Conservation (phyloP, 1,284 basidiomycete species). For the Sporisorium scitamineum region DNA sequence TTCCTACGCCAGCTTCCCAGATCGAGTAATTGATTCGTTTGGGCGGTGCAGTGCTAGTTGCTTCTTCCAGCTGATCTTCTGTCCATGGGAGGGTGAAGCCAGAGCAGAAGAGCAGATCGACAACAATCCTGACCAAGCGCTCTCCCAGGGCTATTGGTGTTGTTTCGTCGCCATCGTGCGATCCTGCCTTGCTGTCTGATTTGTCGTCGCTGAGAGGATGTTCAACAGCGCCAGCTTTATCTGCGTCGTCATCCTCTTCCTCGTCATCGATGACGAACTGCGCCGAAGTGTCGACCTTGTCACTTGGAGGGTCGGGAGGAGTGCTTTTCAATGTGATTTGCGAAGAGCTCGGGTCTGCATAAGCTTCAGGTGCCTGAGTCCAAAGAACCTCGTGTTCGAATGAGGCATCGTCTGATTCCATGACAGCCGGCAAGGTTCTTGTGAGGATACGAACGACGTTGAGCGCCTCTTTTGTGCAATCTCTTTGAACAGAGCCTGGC, state of each 20-base stretch:
- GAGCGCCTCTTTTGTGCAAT: conserved; percentile 59
- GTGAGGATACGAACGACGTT: conserved; percentile 65
- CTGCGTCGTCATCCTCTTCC: conserved; percentile 20
- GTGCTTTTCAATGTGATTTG: neutral
- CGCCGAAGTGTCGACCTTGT: conserved; percentile 49
- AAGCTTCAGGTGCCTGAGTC: conserved; percentile 33
- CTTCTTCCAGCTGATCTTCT: conserved; percentile 55
- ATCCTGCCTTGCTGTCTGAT: neutral
- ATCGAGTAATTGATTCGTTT: conserved; percentile 51
- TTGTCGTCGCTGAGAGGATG: conserved; percentile 38
- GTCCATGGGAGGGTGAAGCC: conserved; percentile 68
- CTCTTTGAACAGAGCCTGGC: conserved; percentile 20
- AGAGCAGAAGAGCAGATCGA: conserved; percentile 66
- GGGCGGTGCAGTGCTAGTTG: neutral
- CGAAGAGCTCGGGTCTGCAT: conserved; percentile 10
- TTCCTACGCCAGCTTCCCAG: conserved; percentile 66
- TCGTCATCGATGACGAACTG: conserved; percentile 66
- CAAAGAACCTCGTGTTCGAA: conserved; percentile 53
- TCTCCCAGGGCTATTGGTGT: conserved; percentile 46
- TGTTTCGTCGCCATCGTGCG: conserved; percentile 16
- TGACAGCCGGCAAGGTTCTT: conserved; percentile 58
- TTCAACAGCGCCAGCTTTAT: conserved; percentile 4
- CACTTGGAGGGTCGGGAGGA: neutral
- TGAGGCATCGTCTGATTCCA: conserved; percentile 28
- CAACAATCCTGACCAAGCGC: conserved; percentile 40